Percentiles rank a stretch among this genome's conserved stretches.
Conservation (phyloP, 257 asterid genomes). For the Penstemon barbatus region DNA sequence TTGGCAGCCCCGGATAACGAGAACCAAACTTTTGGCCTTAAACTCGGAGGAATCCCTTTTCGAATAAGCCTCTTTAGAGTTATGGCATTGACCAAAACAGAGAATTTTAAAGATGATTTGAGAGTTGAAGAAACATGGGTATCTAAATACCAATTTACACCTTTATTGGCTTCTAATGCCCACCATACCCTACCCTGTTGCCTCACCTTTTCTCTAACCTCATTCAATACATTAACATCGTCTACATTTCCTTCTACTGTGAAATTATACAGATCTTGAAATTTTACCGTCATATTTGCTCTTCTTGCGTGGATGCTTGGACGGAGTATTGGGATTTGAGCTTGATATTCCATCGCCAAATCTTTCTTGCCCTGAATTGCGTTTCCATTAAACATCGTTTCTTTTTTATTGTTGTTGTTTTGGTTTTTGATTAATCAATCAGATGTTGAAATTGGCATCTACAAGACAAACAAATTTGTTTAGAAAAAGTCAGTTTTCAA, state of each 20-base stretch:
- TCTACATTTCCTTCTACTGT: constrained; percentile 97
- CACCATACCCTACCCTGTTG: constrained; percentile 94
- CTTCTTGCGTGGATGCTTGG: constrained; percentile 91
- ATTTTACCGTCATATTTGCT: constrained; percentile 89
- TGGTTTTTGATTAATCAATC: too few relatives aligned
- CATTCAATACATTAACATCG: constrained; percentile 95
- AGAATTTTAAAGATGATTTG: constrained; percentile 72
- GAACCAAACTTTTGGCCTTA: constrained; percentile 96
- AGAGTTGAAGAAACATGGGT: constrained; percentile 57
- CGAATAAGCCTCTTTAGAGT: constrained; percentile 88
- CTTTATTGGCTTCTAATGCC: constrained; percentile 87
- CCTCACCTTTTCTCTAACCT: constrained; percentile 94
- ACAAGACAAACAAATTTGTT: too few relatives aligned
- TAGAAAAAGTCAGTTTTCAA: too few relatives aligned
- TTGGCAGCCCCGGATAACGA: constrained; percentile 92
- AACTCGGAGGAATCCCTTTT: constrained; percentile 88
- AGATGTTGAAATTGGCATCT: too few relatives aligned
- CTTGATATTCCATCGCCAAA: constrained; percentile 64
- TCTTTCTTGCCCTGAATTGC: constrained; percentile 53
- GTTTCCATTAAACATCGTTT: too few relatives aligned
- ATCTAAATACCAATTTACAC: constrained; percentile 83
- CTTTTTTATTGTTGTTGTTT: too few relatives aligned
- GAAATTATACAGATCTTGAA: constrained; percentile 93
- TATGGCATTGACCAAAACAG: constrained; percentile 76
- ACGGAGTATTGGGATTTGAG: constrained; percentile 68